Evolutionary conservation across 352 stramenopile species (phyloP).

Genomic region (Phytophthora macrochlamydospora): DNA sequence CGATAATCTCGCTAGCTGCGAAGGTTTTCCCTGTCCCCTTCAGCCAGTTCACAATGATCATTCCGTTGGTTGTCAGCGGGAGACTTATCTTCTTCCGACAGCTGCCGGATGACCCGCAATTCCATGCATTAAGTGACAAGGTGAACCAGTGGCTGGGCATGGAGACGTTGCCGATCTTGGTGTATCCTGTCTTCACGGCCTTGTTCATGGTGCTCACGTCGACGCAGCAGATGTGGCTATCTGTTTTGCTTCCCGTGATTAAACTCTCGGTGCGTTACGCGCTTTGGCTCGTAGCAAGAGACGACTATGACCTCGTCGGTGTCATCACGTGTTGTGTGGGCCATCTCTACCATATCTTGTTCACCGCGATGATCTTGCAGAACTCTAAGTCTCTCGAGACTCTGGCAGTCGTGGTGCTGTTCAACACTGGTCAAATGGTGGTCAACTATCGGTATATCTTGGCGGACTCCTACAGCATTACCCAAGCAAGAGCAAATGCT

Average conservation of each 20-base stretch:
- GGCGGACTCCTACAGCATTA: constrained; percentile 9
- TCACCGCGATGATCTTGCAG: constrained; percentile 46
- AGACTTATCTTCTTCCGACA: constrained; percentile 10
- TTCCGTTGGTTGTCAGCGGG: constrained; percentile 9
- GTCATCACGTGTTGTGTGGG: constrained; percentile 35
- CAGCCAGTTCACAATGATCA: constrained; percentile 19
- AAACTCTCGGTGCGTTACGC: constrained; percentile 37
- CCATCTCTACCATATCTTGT: constrained; percentile 53
- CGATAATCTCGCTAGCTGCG: constrained; percentile 10
- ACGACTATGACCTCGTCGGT: constrained; percentile 33
- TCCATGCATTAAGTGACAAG: constrained; percentile 21
- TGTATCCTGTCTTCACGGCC: constrained; percentile 43
- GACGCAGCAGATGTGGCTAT: constrained; percentile 34
- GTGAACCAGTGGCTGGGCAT: constrained; percentile 29
- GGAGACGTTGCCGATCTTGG: constrained; percentile 30
- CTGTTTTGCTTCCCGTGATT: constrained; percentile 37
- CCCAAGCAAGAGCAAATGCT: background rate
- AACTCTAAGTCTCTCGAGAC: constrained; percentile 43
- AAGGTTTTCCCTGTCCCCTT: constrained; percentile 42
- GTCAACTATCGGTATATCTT: constrained; percentile 31
- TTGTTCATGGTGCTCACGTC: constrained; percentile 37
- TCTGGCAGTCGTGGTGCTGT: constrained; percentile 26
- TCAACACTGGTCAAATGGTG: constrained; percentile 38
- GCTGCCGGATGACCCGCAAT: constrained; percentile 7
- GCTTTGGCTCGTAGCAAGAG: constrained; percentile 25